phyloP scores from a whole-genome alignment of 352 stramenopile species.

The Pythium brassicae region DNA sequence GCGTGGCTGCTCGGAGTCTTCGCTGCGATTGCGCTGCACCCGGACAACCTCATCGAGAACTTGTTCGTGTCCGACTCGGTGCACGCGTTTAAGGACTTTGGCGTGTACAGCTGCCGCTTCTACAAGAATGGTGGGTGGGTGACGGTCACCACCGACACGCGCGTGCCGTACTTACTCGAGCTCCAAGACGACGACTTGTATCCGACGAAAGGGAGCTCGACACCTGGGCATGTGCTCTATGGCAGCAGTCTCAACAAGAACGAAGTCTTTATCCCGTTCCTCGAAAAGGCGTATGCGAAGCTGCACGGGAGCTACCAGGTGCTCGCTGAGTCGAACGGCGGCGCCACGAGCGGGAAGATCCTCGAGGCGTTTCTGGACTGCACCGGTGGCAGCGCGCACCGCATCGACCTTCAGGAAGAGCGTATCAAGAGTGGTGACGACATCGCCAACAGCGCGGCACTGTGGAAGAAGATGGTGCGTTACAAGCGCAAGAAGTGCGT shows the following conservation, averaged over 20 bases:
- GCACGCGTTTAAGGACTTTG: constrained; percentile 73
- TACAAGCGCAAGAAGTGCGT: constrained; percentile 58
- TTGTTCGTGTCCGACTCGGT: constrained; percentile 86
- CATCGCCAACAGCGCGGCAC: constrained; percentile 13
- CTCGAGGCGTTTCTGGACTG: constrained; percentile 87
- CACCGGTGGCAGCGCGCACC: constrained; percentile 78
- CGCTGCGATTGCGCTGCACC: constrained; percentile 72
- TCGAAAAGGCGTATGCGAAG: constrained; percentile 91
- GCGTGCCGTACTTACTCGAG: constrained; percentile 62
- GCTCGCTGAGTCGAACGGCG: constrained; percentile 36
- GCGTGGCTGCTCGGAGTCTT: constrained; percentile 85
- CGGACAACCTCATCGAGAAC: constrained; percentile 87
- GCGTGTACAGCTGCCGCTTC: constrained; percentile 90
- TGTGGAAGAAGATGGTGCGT: constrained; percentile 73
- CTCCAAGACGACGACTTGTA: constrained; percentile 32
- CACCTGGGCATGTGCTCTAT: constrained; percentile 58
- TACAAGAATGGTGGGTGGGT: constrained; percentile 90
- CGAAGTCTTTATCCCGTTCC: constrained; percentile 81
- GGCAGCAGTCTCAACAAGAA: constrained; percentile 70
- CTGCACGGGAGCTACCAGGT: constrained; percentile 74
- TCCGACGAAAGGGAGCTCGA: constrained; percentile 18
- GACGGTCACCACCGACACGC: constrained; percentile 85
- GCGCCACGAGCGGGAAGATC: constrained; percentile 52
- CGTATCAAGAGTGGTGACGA: constrained; percentile 8
- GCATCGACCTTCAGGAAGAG: constrained; percentile 63